Evolutionary conservation across 345 rosid genomes (phyloP).

Genomic region (Theobroma cacao): DNA sequence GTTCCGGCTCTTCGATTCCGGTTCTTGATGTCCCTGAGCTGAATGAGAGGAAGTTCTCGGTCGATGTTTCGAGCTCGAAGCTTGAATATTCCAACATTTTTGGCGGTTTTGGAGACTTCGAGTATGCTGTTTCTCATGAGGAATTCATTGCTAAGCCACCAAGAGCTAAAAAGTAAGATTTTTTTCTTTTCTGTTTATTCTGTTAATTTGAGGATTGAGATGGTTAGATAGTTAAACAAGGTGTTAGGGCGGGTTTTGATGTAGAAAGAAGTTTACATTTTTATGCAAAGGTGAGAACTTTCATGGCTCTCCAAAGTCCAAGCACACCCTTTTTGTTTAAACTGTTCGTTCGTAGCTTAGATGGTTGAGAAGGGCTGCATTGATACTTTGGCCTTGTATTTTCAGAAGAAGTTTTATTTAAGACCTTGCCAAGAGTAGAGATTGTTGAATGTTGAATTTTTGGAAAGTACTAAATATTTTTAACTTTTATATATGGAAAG

Average conservation of each 20-base stretch:
- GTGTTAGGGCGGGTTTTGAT: background rate
- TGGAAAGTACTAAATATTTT: background rate
- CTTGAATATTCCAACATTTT: slow-evolving; percentile 78
- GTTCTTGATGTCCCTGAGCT: slow-evolving; percentile 75
- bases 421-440: background rate
- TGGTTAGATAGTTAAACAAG: background rate
- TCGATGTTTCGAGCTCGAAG: slow-evolving; percentile 53
- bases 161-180: slow-evolving; percentile 21
- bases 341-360: background rate
- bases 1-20: slow-evolving; percentile 76
- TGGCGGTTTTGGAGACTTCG: slow-evolving; percentile 55
- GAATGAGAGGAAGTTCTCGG: slow-evolving; percentile 40
- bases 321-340: background rate
- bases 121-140: slow-evolving; percentile 52
- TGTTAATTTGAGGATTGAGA: background rate
- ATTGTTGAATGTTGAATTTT: background rate
- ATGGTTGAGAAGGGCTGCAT: background rate
- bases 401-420: background rate
- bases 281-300: background rate
- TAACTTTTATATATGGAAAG: background rate
- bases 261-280: background rate
- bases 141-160: slow-evolving; percentile 46
- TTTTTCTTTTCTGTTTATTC: background rate
- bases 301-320: background rate
- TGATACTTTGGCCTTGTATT: background rate